Evolutionary conservation across 2,329 filamentous ascomycete species (phyloP).

Genomic region (Dryadomyces quercus-mongolicae): DNA sequence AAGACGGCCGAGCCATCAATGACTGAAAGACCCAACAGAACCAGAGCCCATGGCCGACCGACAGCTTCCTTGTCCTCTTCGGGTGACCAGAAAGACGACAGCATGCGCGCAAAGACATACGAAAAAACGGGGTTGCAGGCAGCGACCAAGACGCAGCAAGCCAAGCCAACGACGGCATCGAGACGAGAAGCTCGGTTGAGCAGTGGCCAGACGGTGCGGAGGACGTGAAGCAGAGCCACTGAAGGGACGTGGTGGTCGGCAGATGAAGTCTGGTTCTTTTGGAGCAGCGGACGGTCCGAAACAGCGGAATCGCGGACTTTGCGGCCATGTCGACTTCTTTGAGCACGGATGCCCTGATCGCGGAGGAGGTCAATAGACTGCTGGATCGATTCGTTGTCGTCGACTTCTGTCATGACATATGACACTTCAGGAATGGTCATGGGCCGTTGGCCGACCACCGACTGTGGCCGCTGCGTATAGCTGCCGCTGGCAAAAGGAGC

Average conservation of each 20-base stretch:
- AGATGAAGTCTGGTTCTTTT: not conserved
- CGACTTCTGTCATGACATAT: not conserved
- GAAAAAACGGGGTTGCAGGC: constrained; percentile 58
- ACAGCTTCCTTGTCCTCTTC: constrained; percentile 23
- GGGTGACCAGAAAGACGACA: constrained; percentile 54
- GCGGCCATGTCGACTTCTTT: constrained; percentile 1
- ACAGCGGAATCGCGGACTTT: not conserved
- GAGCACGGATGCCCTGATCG: constrained; percentile 5
- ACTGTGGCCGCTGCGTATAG: not conserved
- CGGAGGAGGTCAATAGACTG: constrained; percentile 6
- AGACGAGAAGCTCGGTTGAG: constrained; percentile 39
- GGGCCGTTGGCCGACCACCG: not conserved
- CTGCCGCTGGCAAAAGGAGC: not conserved
- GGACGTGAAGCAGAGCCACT: not conserved
- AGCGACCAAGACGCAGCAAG: constrained; percentile 51
- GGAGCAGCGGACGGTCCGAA: too few relatives aligned
- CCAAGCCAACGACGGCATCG: constrained; percentile 47
- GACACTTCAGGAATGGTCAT: not conserved
- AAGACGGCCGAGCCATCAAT: constrained; percentile 55
- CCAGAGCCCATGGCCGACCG: constrained; percentile 55
- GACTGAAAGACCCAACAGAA: constrained; percentile 55
- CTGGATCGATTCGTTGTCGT: not conserved
- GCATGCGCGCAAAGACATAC: constrained; percentile 59
- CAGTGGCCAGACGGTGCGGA: constrained; percentile 53
- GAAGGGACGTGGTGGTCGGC: not conserved